Percentiles rank a stretch among this genome's conserved stretches.
Evolutionary conservation across 768 basidiomycete genomes (phyloP).

Genomic region (Tubosaeta sp.): DNA sequence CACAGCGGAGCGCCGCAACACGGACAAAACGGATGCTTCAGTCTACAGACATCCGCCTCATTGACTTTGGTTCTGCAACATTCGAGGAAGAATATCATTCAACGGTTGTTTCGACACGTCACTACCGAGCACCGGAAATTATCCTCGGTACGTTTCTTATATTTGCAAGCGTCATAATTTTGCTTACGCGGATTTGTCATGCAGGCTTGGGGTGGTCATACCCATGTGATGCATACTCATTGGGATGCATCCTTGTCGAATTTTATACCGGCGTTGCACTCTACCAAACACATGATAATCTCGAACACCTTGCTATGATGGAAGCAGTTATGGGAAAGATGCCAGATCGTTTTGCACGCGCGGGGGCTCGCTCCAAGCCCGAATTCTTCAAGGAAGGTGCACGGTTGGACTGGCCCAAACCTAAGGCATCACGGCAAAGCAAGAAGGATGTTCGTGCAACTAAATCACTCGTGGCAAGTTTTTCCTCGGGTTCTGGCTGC

Average conservation of each 20-base stretch:
- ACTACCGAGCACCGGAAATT: conserved; percentile 98
- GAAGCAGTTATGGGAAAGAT: conserved; percentile 99
- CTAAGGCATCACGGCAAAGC: conserved; percentile 83
- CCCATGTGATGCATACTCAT: conserved; percentile 96
- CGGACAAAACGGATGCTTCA: conserved; percentile 75
- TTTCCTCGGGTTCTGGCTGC: conserved; percentile 20
- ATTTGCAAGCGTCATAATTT: conserved; percentile 12
- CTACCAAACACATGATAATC: conserved; percentile 99
- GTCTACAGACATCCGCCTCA: conserved; percentile 89
- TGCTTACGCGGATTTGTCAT: conserved; percentile 7
- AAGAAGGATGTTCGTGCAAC: conserved; percentile 92
- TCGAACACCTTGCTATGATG: conserved; percentile 99
- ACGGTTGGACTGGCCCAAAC: conserved; percentile 89
- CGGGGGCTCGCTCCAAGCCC: conserved; percentile 74
- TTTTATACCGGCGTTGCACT: conserved; percentile 96
- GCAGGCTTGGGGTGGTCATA: conserved; percentile 96
- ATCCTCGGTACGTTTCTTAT: conserved; percentile 73
- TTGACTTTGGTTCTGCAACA: conserved; percentile 98
- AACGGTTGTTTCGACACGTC: conserved; percentile 94
- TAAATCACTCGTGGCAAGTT: conserved; percentile 61
- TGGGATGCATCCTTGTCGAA: conserved; percentile 98
- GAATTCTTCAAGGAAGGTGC: conserved; percentile 89
- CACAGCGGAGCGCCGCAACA: conserved; percentile 59
- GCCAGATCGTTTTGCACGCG: conserved; percentile 79
- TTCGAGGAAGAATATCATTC: conserved; percentile 99